phyloP scores from a whole-genome alignment of 2,329 filamentous ascomycete species.

The Aspergillus aculeatus region DNA sequence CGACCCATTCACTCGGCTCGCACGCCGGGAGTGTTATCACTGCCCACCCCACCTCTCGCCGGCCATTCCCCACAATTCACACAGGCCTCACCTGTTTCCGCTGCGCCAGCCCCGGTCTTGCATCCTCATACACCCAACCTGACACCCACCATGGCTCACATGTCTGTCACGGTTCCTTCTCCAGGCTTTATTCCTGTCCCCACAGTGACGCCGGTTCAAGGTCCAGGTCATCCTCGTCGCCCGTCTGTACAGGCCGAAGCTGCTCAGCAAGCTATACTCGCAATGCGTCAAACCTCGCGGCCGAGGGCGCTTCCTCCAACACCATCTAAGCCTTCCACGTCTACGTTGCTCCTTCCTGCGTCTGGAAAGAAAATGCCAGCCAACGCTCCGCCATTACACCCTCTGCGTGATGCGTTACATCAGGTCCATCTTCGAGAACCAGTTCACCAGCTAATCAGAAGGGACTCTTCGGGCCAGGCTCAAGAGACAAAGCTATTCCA shows the following conservation, averaged over 20 bases:
- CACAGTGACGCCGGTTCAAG: background rate
- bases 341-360: constrained; percentile 36
- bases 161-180: background rate
- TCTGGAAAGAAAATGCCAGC: constrained; percentile 32
- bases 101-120: background rate
- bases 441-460: constrained; percentile 35
- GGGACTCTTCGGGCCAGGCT: constrained; percentile 15
- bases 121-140: background rate
- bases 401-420: constrained; percentile 54
- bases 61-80: constrained; percentile 3
- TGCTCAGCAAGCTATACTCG: background rate
- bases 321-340: background rate
- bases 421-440: constrained; percentile 59
- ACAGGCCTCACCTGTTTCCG: background rate
- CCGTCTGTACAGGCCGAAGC: background rate
- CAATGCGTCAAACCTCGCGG: background rate
- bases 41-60: background rate
- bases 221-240: background rate
- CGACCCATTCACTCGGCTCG: background rate
- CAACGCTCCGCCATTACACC: constrained; percentile 43
- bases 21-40: background rate
- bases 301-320: background rate
- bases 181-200: background rate
- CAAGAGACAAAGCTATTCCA: constrained; percentile 35
- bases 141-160: background rate